A percentile compares a stretch with the other conserved stretches of the same genome.
phyloP scores from a whole-genome alignment of 2,329 filamentous ascomycete species.

The Colletotrichum lupini region DNA sequence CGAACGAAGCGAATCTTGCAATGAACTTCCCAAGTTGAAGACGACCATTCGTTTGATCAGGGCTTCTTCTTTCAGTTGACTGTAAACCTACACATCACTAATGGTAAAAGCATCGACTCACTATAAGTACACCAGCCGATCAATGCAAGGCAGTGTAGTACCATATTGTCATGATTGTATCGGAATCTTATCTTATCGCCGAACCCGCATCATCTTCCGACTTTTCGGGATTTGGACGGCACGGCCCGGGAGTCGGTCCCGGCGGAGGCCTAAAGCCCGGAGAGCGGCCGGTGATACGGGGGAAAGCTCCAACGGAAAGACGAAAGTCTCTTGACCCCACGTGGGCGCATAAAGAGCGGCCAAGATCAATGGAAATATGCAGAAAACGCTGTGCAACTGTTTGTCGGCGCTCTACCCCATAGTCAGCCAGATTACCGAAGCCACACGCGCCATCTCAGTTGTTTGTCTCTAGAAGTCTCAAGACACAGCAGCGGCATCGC shows the following conservation, averaged over 20 bases:
- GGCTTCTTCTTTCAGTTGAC: background rate
- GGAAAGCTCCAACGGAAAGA: background rate
- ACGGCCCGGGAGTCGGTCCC: constrained; percentile 9
- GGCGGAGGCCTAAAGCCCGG: background rate
- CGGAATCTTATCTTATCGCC: background rate
- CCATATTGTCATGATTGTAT: background rate
- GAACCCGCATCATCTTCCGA: background rate
- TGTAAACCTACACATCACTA: too few relatives aligned
- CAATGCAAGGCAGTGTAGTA: too few relatives aligned
- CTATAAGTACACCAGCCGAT: background rate
- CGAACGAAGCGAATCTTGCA: background rate
- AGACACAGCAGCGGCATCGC: background rate
- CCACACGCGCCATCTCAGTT: background rate
- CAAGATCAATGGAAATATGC: background rate
- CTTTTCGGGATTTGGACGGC: background rate
- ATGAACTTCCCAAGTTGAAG: background rate
- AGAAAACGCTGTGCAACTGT: background rate
- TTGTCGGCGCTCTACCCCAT: background rate
- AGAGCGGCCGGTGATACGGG: constrained; percentile 4
- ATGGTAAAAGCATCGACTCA: too few relatives aligned
- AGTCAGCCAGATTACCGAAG: background rate
- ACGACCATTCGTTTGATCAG: background rate
- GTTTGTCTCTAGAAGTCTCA: background rate
- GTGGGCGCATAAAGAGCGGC: background rate
- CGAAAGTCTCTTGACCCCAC: background rate